Percentiles rank a stretch among this genome's conserved stretches.
These are phyloP conservation scores for Adansonia gregorii DNA, from an alignment of 441 rosid genomes.

Conservation along the genomic window DNA sequence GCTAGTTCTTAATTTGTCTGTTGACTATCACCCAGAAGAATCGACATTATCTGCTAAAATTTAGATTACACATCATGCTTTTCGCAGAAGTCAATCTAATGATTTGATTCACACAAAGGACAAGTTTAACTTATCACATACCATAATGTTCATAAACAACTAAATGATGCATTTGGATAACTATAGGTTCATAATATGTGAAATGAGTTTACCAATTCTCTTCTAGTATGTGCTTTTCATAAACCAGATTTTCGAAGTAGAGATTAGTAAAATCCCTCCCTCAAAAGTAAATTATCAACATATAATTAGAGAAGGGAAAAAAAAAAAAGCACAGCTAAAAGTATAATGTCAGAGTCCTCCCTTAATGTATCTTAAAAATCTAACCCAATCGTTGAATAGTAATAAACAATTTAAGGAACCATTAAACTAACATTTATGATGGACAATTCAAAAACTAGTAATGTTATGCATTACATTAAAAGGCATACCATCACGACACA, in stretches of 20 bases:
- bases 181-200: not conserved
- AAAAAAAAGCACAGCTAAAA: not conserved
- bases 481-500: not conserved
- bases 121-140: not conserved
- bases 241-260: not conserved
- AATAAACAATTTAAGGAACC: not conserved
- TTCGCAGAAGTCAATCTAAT: not conserved
- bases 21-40: not conserved
- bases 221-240: not conserved
- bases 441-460: not conserved
- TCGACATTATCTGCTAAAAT: not conserved
- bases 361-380: not conserved
- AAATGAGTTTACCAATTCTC: not conserved
- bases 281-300: not conserved
- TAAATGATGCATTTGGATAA: slow-evolving; percentile 8
- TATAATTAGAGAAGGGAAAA: not conserved
- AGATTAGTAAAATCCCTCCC: not conserved
- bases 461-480: slow-evolving; percentile 8
- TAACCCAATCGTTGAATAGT: not conserved
- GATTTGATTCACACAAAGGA: not conserved
- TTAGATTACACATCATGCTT: not conserved
- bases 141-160: not conserved
- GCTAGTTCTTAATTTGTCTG: not conserved
- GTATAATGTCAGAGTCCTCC: not conserved
- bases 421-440: not conserved